Evolutionary conservation across 176 grass and related monocot species (phyloP), one percentile per base, ranked within the genome.

Genomic region (Calamus simplicifolius): DNA sequence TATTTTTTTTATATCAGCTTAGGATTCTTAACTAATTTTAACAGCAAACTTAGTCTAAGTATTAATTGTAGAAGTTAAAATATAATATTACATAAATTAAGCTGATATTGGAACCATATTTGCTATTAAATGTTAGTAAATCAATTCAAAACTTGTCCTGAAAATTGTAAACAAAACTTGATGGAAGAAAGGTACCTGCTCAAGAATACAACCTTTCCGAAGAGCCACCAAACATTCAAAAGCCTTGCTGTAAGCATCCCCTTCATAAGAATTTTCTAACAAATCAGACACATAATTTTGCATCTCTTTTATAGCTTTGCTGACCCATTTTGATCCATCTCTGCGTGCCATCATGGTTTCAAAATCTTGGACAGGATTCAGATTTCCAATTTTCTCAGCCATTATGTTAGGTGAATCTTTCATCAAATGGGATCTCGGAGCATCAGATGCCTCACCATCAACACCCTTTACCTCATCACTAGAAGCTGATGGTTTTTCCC

Each of bases 341-440:
- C 91, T 90, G 54, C 85, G 67, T 75, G 80, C 35, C 71, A 96
- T 85, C 78, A 97, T 88, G 63, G 81, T 69, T 70, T 88, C 87
- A 62, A 90, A 97, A 90, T 90, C 92, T 74, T 90, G 48, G 48
- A 97, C 70, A 18, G 81, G 87, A 76, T 90, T 82, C 59, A 52
- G 25, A 85, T 90, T 78, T 54, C 83, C 75, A 43, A 90, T 85
- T 59, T 62, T 78, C 67, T 78, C 77, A 17, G 49, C 35, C 5
- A 75, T 79, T 51, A 64, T 57, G 58, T 30, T 54, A 77, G 69
- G 53, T 61, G 54, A 74, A 29, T 70, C 63, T 63, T 81, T 73
- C 66, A 67, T 19, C 18, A 73, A 31, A 68, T 75, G 83, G 65
- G 56, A 54, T 72, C 68, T 71, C 61, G 66, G 63, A 59, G 71